Conservation (phyloP, 106 monocot species). For the Gastrodia elata region DNA sequence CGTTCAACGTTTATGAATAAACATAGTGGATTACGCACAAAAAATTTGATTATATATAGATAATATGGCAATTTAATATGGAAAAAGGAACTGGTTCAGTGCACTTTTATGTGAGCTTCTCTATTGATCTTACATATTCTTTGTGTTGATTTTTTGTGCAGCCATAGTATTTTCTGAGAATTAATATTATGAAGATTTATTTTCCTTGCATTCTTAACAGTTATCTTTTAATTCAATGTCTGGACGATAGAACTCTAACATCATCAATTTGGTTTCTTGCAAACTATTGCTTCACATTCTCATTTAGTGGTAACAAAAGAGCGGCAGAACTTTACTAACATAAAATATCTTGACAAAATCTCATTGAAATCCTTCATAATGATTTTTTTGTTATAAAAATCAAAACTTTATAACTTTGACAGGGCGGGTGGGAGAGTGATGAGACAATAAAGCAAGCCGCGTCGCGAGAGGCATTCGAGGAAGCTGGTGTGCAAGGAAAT, state of each 20-base stretch:
- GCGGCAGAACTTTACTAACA: not conserved
- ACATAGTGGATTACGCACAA: no score
- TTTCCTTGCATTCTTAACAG: no score
- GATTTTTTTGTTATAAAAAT: not conserved
- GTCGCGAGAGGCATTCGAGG: conserved; percentile 70
- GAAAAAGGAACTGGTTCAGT: no score
- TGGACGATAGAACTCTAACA: not conserved
- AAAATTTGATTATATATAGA: no score
- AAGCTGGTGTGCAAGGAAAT: conserved; percentile 70
- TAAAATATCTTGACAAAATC: not conserved
- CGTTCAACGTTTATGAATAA: no score
- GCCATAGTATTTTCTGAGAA: no score
- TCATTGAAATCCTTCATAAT: not conserved
- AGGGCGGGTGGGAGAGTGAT: conserved; percentile 90
- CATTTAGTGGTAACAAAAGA: not conserved
- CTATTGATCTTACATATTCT: no score
- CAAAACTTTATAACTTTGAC: not conserved
- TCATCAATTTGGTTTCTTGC: not conserved
- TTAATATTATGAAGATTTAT: not conserved
- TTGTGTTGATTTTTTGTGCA: no score
- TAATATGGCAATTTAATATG: no score
- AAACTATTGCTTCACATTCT: not conserved
- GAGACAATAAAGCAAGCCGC: conserved; percentile 57
- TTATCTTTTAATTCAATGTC: not conserved
- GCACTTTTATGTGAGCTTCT: no score